Evolutionary conservation across 2,329 filamentous ascomycete genomes (phyloP).

Genomic region (Amphichorda felina): DNA sequence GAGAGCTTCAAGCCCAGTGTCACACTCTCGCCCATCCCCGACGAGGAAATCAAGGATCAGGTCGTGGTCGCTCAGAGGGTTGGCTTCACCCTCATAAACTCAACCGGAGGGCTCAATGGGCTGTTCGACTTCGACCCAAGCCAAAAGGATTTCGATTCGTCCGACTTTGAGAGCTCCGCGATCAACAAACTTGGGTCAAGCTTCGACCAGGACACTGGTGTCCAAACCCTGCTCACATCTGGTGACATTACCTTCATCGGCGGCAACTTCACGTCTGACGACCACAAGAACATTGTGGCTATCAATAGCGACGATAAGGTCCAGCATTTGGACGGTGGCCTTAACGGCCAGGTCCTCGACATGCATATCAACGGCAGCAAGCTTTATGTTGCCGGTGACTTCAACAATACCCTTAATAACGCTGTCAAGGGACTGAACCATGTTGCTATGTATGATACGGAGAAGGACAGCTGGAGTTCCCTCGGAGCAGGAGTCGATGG

Average conservation of each 20-base stretch:
- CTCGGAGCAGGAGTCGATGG: conserved; percentile 83
- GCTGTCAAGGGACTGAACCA: conserved; percentile 56
- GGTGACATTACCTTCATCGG: conserved; percentile 61
- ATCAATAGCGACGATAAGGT: conserved; percentile 53
- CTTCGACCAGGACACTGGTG: conserved; percentile 54
- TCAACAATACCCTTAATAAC: conserved; percentile 59
- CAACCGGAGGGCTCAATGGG: conserved; percentile 74
- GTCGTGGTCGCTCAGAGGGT: conserved; percentile 85
- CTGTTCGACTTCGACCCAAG: conserved; percentile 77
- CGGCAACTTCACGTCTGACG: conserved; percentile 67
- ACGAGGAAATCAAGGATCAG: conserved; percentile 48
- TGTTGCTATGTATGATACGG: conserved; percentile 63
- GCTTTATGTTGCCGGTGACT: conserved; percentile 77
- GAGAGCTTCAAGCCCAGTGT: conserved; percentile 68
- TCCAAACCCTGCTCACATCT: conserved; percentile 56
- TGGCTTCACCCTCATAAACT: conserved; percentile 61
- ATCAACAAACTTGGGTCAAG: conserved; percentile 66
- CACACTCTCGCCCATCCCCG: conserved; percentile 58
- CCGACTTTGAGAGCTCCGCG: conserved; percentile 56
- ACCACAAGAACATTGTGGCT: conserved; percentile 65
- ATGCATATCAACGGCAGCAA: conserved; percentile 55
- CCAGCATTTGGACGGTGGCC: conserved; percentile 54
- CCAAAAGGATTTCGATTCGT: conserved; percentile 37
- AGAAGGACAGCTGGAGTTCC: conserved; percentile 58
- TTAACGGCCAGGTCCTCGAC: conserved; percentile 67